Percentiles rank a stretch among this genome's conserved stretches.
These are phyloP conservation scores for Hericium erinaceus DNA, from an alignment of 768 basidiomycete species.

Conservation along the genomic window DNA sequence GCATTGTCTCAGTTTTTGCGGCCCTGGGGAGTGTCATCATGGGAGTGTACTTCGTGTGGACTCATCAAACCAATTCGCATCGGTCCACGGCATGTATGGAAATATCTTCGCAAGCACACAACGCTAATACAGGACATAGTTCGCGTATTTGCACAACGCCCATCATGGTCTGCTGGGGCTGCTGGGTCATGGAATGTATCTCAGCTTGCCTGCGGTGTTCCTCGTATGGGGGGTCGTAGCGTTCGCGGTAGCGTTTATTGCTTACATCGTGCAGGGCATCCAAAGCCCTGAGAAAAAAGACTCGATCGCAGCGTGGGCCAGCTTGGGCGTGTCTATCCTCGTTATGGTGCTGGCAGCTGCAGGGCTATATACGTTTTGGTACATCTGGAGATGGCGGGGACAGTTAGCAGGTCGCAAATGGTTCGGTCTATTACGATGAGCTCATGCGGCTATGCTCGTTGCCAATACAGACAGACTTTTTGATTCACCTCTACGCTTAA, in stretches of 20 bases:
- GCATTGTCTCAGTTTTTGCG: slow-evolving; percentile 37
- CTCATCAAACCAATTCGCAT: slow-evolving; percentile 39
- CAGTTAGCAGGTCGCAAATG: neutral
- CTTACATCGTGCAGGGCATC: slow-evolving; percentile 33
- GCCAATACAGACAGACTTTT: no score
- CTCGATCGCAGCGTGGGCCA: slow-evolving; percentile 29
- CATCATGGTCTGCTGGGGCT: slow-evolving; percentile 35
- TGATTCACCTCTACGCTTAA: no score
- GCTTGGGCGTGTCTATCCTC: slow-evolving; percentile 32
- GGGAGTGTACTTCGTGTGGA: slow-evolving; percentile 49
- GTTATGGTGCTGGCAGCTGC: slow-evolving; percentile 28
- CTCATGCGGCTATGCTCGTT: no score
- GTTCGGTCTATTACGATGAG: no score
- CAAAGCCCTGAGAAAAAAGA: slow-evolving; percentile 15
- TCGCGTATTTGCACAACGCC: slow-evolving; percentile 45
- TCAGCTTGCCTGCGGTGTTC: slow-evolving; percentile 44
- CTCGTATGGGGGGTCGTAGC: slow-evolving; percentile 45
- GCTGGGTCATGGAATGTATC: slow-evolving; percentile 39
- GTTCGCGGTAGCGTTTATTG: slow-evolving; percentile 37
- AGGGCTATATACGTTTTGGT: slow-evolving; percentile 39
- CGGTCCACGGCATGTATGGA: slow-evolving; percentile 29
- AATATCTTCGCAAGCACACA: neutral
- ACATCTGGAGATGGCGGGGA: slow-evolving; percentile 33
- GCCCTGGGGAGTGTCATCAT: slow-evolving; percentile 48
- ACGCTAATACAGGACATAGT: slow-evolving; percentile 22